phyloP scores from a whole-genome alignment of 1,284 basidiomycete species.

The Inonotus hispidus region DNA sequence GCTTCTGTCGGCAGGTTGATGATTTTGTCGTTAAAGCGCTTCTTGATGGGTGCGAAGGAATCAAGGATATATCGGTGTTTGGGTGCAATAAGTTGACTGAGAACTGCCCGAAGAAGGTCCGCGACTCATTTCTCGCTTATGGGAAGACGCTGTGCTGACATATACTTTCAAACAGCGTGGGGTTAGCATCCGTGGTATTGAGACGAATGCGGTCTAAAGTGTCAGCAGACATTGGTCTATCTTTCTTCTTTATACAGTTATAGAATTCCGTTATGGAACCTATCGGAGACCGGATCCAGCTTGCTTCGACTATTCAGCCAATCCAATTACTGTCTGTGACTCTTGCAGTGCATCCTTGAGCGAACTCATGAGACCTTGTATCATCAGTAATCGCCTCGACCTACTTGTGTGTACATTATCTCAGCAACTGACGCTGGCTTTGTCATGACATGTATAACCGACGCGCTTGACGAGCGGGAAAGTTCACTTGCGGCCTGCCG shows the following conservation, averaged over 20 bases:
- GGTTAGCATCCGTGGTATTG: slow-evolving; percentile 19
- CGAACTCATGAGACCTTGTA: no score
- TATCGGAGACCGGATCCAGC: background rate
- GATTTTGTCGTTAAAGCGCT: slow-evolving; percentile 78
- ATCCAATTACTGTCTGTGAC: background rate
- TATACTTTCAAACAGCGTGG: slow-evolving; percentile 9
- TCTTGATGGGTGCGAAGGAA: slow-evolving; percentile 43
- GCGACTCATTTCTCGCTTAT: slow-evolving; percentile 16
- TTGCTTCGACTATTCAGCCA: background rate
- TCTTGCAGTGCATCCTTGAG: no score
- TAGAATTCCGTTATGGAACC: background rate
- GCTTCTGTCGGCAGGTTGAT: slow-evolving; percentile 84
- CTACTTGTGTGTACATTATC: no score
- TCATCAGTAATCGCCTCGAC: no score
- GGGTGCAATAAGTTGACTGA: slow-evolving; percentile 45
- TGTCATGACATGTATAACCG: no score
- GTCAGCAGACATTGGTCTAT: background rate
- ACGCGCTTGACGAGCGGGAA: no score
- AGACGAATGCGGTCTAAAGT: slow-evolving; percentile 12
- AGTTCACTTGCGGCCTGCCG: no score
- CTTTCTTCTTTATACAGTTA: background rate
- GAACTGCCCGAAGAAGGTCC: slow-evolving; percentile 49
- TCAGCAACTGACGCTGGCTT: no score
- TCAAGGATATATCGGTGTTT: slow-evolving; percentile 23
- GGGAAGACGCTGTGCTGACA: background rate